Conservation (phyloP, 2,329 filamentous ascomycete species). For the Fonsecaea monophora region DNA sequence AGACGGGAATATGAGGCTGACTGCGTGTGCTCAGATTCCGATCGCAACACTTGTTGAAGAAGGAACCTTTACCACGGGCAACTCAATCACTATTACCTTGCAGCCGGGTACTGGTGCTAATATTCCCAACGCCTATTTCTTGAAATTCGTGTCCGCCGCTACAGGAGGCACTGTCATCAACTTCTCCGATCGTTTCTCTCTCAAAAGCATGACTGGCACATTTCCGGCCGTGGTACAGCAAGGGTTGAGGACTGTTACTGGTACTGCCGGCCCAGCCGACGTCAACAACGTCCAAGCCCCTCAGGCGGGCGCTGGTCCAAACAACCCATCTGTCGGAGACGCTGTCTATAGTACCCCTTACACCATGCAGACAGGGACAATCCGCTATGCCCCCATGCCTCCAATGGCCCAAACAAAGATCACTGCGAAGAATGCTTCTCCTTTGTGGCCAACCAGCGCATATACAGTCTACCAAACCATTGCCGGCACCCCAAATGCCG, state of each 20-base stretch:
- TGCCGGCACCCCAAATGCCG: slow-evolving; percentile 59
- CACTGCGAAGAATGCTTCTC: slow-evolving; percentile 58
- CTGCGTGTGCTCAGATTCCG: slow-evolving; percentile 47
- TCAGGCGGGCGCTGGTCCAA: slow-evolving; percentile 44
- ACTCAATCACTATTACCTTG: slow-evolving; percentile 54
- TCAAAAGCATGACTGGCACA: slow-evolving; percentile 67
- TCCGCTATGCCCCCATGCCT: slow-evolving; percentile 68
- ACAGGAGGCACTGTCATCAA: slow-evolving; percentile 63
- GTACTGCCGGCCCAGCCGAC: slow-evolving; percentile 37
- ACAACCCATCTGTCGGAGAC: slow-evolving; percentile 31
- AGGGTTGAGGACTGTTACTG: slow-evolving; percentile 47
- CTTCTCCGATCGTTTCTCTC: slow-evolving; percentile 69
- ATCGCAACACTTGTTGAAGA: slow-evolving; percentile 50
- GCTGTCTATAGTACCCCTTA: slow-evolving; percentile 57
- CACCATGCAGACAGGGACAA: slow-evolving; percentile 62
- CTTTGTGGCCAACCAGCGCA: slow-evolving; percentile 63
- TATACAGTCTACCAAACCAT: slow-evolving; percentile 50
- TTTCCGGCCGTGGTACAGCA: slow-evolving; percentile 55
- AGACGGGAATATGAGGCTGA: slow-evolving; percentile 11
- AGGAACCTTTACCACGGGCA: slow-evolving; percentile 49
- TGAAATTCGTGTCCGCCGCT: slow-evolving; percentile 64
- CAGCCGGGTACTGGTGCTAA: slow-evolving; percentile 52
- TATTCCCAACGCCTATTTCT: slow-evolving; percentile 61
- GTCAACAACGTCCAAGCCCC: slow-evolving; percentile 39
- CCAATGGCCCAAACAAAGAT: slow-evolving; percentile 65